Conservation (phyloP, 2,329 filamentous ascomycete species). For the Exophiala bonariae region DNA sequence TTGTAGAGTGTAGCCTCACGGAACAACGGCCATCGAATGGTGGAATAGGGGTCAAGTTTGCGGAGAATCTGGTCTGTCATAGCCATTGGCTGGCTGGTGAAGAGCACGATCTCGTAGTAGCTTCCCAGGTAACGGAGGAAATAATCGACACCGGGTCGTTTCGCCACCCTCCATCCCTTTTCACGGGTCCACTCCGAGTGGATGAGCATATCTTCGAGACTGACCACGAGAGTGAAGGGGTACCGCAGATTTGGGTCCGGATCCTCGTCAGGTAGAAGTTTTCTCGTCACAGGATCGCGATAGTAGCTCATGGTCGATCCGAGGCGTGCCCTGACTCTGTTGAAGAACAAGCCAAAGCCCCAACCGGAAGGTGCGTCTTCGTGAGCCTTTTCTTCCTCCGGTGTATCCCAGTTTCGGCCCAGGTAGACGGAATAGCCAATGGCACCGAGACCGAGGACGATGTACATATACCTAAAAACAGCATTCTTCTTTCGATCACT, state of each 20-base stretch:
- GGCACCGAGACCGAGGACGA: slow-evolving; percentile 56
- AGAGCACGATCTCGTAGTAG: slow-evolving; percentile 97
- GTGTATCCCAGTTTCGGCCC: slow-evolving; percentile 80
- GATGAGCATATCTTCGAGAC: slow-evolving; percentile 88
- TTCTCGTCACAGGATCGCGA: slow-evolving; percentile 91
- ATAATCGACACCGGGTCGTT: slow-evolving; percentile 93
- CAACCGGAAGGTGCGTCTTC: slow-evolving; percentile 77
- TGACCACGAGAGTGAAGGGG: slow-evolving; percentile 89
- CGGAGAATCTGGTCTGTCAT: slow-evolving; percentile 84
- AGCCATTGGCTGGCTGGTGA: slow-evolving; percentile 82
- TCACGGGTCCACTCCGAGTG: slow-evolving; percentile 94
- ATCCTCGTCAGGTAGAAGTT: slow-evolving; percentile 71
- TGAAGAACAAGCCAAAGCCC: slow-evolving; percentile 73
- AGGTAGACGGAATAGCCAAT: slow-evolving; percentile 68
- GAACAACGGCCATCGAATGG: slow-evolving; percentile 93
- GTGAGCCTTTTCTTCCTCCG: slow-evolving; percentile 70
- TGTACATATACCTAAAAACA: slow-evolving; percentile 74
- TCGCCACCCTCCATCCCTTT: slow-evolving; percentile 92
- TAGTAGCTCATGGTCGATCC: slow-evolving; percentile 83
- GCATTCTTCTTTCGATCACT: slow-evolving; percentile 77
- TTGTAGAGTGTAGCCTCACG: slow-evolving; percentile 97
- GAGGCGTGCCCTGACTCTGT: slow-evolving; percentile 73
- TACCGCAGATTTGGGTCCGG: slow-evolving; percentile 74
- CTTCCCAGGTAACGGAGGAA: slow-evolving; percentile 95
- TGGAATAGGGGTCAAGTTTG: slow-evolving; percentile 92